A percentile compares a stretch with the other conserved stretches of the same genome.
Conservation (phyloP, 2,329 filamentous ascomycete genomes). For the Fusarium foetens region DNA sequence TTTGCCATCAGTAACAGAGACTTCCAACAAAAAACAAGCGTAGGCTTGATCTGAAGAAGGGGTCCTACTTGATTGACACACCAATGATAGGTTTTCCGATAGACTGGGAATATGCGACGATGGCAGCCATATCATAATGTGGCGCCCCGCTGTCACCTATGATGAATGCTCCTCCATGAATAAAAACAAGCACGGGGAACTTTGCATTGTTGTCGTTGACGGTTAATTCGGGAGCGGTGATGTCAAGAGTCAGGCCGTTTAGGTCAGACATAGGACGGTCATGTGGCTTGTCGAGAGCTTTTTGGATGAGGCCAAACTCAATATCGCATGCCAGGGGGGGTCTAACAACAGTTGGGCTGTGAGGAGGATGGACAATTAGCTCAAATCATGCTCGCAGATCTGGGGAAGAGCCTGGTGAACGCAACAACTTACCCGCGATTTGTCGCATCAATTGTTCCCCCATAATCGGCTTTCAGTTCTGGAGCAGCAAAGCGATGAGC, state of each 20-base stretch:
- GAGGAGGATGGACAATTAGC: background rate
- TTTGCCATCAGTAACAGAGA: background rate
- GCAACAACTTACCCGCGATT: background rate
- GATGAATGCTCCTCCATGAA: background rate
- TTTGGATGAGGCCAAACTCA: background rate
- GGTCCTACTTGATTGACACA: background rate
- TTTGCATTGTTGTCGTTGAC: rapidly evolving
- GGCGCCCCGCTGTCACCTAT: background rate
- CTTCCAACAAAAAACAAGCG: too few relatives aligned
- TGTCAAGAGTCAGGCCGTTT: background rate
- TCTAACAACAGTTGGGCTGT: background rate
- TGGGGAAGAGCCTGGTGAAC: background rate
- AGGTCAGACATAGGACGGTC: background rate
- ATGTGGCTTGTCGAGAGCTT: background rate
- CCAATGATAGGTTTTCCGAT: background rate
- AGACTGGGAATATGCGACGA: background rate
- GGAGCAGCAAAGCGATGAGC: background rate
- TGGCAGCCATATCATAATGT: background rate
- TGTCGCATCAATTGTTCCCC: background rate
- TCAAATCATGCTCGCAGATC: rapidly evolving
- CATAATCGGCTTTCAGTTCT: rapidly evolving
- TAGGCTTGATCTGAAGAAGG: too few relatives aligned
- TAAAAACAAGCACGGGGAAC: background rate
- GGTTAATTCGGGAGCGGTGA: background rate
- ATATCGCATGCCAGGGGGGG: background rate